Base-by-base conservation (phyloP, 352 stramenopile species). In the Globisporangium solare region DNA sequence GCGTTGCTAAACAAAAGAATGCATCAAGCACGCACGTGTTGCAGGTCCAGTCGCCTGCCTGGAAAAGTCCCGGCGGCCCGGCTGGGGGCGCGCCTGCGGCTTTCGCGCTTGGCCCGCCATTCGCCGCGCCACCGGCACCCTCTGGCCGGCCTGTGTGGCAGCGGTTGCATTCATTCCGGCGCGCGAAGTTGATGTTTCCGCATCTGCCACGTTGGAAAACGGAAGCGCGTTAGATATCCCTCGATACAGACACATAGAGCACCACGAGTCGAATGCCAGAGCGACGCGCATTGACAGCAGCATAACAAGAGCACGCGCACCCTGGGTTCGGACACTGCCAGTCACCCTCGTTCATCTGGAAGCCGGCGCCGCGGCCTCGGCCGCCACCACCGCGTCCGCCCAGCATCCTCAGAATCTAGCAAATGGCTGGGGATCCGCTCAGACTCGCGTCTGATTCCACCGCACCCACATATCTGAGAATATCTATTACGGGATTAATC, bases 151-250 rank as follows among this genome's bases (percentile, higher is more conserved):
- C 56, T 8, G 81, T 92, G 40, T 89, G 76, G 56, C 85, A 94
- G 31, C 83, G 83, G 67, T 94, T 94, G 71, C 85, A 94, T 49
- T 83, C 68, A 45, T 64, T 79, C 0, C 85, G 79, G 6, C 85
- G 83, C 21, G 85, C 83, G 71, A 94, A 94, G 51, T 94, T 94
- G 51, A 93, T 62, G 37, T 94, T 94, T 12, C 71, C 81, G 60
- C 83, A 94, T 48, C 85, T 93, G 35, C 10, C 47, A 20, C 27
- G 27, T 35, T 35, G 7, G 27, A 35, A 35, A 35, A 35, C 10
- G 27, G 27, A 14, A 47, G 14, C 10, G 18, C 14, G 27, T n/a
- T 20, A 35, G 13, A 46, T 13, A 15, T 46, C 20, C 12, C 3
- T 47, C 43, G 35, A 35, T 18, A 31, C 52, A 20, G 17, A 45